phyloP scores from a whole-genome alignment of 148 eudicot genomes.

The Silene conica region DNA sequence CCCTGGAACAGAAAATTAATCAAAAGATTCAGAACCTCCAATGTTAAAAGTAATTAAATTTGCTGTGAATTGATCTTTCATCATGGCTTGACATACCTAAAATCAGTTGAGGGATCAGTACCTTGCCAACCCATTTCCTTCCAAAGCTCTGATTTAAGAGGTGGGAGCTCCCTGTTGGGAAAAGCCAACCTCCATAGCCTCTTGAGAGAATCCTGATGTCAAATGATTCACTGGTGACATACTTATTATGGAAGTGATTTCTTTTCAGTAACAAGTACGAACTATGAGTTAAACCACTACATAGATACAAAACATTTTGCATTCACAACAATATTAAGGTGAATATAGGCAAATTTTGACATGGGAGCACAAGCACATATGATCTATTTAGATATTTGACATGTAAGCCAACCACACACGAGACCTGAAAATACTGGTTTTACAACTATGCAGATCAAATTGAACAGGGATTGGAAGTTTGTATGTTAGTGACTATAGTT shows the following conservation, averaged over 20 bases:
- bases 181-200: conserved; percentile 82
- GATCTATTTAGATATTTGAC: not conserved
- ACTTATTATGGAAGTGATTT: not conserved
- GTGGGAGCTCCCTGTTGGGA: conserved; percentile 72
- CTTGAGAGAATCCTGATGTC: conserved; percentile 77
- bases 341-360: not conserved
- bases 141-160: conserved; percentile 97
- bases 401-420: not conserved
- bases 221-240: not conserved
- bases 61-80: conserved; percentile 1
- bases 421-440: not conserved
- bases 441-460: not conserved
- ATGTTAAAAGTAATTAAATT: not conserved
- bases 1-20: conserved; percentile 44
- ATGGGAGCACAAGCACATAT: not conserved
- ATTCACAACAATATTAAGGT: not conserved
- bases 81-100: conserved; percentile 47
- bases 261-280: not conserved
- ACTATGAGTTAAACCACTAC: not conserved
- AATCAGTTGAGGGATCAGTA: conserved; percentile 92
- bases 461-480: not conserved
- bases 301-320: not conserved
- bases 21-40: conserved; percentile 12
- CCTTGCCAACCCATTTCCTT: conserved; percentile 99
- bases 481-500: not conserved